Evolutionary conservation across 345 rosid genomes (phyloP).

Genomic region (Gossypium thurberi): DNA sequence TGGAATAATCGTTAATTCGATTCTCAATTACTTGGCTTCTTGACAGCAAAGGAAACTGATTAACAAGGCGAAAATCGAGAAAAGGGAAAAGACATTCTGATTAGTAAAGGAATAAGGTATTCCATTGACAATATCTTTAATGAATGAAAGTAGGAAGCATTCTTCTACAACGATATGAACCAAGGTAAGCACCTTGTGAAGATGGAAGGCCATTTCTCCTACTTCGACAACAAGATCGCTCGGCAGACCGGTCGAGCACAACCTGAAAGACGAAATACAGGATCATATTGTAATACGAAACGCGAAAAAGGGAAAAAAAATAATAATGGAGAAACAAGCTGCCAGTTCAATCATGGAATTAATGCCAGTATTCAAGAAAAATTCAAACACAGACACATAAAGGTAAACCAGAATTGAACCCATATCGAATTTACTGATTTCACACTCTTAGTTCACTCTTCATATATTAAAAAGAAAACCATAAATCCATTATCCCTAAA

Average conservation of each 20-base stretch:
- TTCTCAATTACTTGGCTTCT: constrained; percentile 64
- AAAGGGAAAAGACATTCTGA: neutral
- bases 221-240: constrained; percentile 73
- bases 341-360: neutral
- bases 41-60: constrained; percentile 83
- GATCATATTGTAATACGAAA: neutral
- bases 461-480: neutral
- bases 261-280: constrained; percentile 36
- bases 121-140: neutral
- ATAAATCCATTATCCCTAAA: neutral
- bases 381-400: neutral
- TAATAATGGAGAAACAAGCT: neutral
- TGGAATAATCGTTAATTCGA: constrained; percentile 38
- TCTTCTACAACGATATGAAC: neutral
- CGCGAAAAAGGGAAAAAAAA: neutral
- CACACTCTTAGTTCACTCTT: neutral
- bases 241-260: constrained; percentile 67
- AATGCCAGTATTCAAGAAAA: neutral
- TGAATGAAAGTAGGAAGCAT: neutral
- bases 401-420: neutral
- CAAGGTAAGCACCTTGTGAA: constrained; percentile 59
- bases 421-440: neutral
- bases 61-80: constrained; percentile 11
- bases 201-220: constrained; percentile 62
- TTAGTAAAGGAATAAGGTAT: neutral